Evolutionary conservation across 192 early-diverging fungal genomes (phyloP).

Genomic region (Pilobolus umbonatus): DNA sequence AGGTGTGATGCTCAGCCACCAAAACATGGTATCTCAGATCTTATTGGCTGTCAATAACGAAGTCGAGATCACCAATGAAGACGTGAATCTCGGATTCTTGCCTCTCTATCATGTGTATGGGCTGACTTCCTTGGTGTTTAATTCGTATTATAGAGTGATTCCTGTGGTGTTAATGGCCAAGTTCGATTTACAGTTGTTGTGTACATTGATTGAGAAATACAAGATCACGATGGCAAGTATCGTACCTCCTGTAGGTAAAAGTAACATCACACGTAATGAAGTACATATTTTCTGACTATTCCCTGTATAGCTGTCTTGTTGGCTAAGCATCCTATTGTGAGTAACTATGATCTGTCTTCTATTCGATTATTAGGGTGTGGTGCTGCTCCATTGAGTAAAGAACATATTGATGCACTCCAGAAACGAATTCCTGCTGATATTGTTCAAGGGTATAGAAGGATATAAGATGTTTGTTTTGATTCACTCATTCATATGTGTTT

Average conservation of each 20-base stretch:
- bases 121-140: conserved; percentile 45
- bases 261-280: too few relatives aligned
- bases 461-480: neutral
- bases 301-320: conserved; percentile 57
- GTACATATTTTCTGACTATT: neutral
- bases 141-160: conserved; percentile 42
- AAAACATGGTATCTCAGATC: conserved; percentile 22
- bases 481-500: neutral
- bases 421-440: conserved; percentile 42
- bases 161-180: conserved; percentile 72
- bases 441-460: conserved; percentile 26
- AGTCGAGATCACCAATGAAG: neutral
- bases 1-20: conserved; percentile 32
- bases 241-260: conserved; percentile 33
- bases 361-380: conserved; percentile 65
- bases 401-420: conserved; percentile 54
- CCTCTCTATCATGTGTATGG: conserved; percentile 81
- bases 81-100: conserved; percentile 47
- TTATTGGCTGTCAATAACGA: neutral
- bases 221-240: conserved; percentile 49
- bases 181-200: conserved; percentile 63
- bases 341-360: conserved; percentile 64
- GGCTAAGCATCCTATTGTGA: conserved; percentile 69
- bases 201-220: conserved; percentile 63
- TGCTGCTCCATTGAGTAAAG: conserved; percentile 77